Evolutionary conservation across 441 rosid genomes (phyloP).

Genomic region (Pelargonium cotyledonis): DNA sequence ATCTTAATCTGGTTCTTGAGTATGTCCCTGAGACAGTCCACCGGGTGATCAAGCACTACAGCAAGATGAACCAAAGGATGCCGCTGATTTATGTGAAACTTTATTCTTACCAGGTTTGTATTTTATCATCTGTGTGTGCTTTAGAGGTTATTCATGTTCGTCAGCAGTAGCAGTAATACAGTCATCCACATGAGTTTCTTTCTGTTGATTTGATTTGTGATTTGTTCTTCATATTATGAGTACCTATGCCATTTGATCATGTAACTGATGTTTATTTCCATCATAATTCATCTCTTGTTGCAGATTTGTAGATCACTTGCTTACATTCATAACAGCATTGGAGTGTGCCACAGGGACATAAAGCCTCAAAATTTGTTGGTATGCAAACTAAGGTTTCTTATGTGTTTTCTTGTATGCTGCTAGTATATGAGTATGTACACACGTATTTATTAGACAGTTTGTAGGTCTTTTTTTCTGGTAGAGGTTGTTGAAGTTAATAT

Average conservation of each 20-base stretch:
- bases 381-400: background rate
- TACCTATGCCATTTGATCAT: background rate
- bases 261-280: background rate
- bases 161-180: too few species aligned
- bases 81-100: slow-evolving; percentile 62
- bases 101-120: slow-evolving; percentile 54
- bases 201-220: background rate
- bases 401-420: background rate
- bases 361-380: slow-evolving; percentile 51
- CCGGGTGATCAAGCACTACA: slow-evolving; percentile 60
- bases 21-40: slow-evolving; percentile 68
- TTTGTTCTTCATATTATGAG: background rate
- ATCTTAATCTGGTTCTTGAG: slow-evolving; percentile 66
- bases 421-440: too few species aligned
- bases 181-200: background rate
- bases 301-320: slow-evolving; percentile 50
- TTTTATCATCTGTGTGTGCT: background rate
- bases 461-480: too few species aligned
- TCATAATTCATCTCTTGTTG: background rate
- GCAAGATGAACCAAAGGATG: slow-evolving; percentile 61
- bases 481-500: too few species aligned
- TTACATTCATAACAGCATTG: slow-evolving; percentile 39
- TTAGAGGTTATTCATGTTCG: background rate
- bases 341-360: slow-evolving; percentile 48
- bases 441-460: too few species aligned